Conservation (phyloP, 2,329 filamentous ascomycete genomes). For the Huntiella bhutanensis region DNA sequence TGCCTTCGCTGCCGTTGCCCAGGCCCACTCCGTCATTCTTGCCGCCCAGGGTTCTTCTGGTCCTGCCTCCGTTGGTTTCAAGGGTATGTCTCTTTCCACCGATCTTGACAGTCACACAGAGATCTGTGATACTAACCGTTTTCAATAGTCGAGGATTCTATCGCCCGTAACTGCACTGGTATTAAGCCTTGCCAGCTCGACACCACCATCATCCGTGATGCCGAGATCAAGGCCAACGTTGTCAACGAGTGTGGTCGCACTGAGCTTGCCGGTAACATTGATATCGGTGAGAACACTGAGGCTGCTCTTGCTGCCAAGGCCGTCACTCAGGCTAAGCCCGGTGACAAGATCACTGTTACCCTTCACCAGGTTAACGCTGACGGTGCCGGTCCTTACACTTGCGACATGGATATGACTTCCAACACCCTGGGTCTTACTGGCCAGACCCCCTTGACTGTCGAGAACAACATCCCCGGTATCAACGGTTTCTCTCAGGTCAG, state of each 20-base stretch:
- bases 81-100: conserved; percentile 18
- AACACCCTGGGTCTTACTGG: conserved; percentile 20
- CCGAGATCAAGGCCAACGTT: conserved; percentile 30
- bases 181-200: conserved; percentile 50
- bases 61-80: conserved; percentile 29
- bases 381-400: conserved; percentile 34
- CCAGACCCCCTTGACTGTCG: conserved; percentile 26
- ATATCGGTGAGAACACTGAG: conserved; percentile 37
- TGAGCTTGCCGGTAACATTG: conserved; percentile 40
- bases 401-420: conserved; percentile 31
- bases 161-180: conserved; percentile 42
- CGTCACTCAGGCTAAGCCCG: conserved; percentile 31
- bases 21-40: conserved; percentile 29
- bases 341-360: conserved; percentile 25
- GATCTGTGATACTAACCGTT: conserved; percentile 2
- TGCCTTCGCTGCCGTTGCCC: conserved; percentile 16
- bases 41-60: conserved; percentile 26
- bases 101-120: neutral
- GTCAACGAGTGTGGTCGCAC: conserved; percentile 46
- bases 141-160: conserved; percentile 26
- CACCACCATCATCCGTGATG: conserved; percentile 41
- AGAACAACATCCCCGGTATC: conserved; percentile 38
- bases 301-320: conserved; percentile 25
- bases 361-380: conserved; percentile 36
- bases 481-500: conserved; percentile 40